Base-by-base conservation (phyloP, 2,329 filamentous ascomycete genomes). In the Diaporthe sp. region DNA sequence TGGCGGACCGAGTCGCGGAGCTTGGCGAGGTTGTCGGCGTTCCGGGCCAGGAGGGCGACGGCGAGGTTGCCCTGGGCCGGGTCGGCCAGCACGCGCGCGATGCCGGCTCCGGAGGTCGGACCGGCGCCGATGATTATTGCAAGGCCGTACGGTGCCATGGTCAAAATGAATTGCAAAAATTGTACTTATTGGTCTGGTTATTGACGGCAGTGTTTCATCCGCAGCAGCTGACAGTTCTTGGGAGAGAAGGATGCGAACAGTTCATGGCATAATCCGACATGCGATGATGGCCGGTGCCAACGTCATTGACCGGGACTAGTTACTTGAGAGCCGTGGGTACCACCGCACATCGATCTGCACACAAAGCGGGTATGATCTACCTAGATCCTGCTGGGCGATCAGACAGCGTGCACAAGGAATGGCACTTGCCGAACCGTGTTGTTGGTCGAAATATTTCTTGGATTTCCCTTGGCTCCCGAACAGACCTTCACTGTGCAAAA, bases 11-110 rank as follows among this genome's bases (percentile, higher is more conserved):
- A 84, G n/a, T 81, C 81, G 62, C 83, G 83, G 17, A 88, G 82
- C 25, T 83, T 84, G 62, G 83, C 79, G 57, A 89, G 83, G 13
- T 84, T 84, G 68, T 88, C 87, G 28, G 83, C 82, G 42, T 86
- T 85, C 6, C 89, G 86, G 10, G 89, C 88, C 59, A 90, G 84
- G 10, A 90, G 83, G 22, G 89, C 89, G 12, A 91, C 86, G 34
- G 89, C 89, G 62, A 90, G 83, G 79, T 91, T 90, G 46, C 89
- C 89, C 42, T 89, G 86, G 0, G 83, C 82, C 1, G 87, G 86
- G 62, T 84, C 81, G 3, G 89, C 87, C 53, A 91, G 86, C 49
- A 90, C 85, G 28, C 88, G 85, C 31, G 88, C 88, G n/a, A 91
- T 91, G 57, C 89, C 89, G 15, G 87, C 86, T 15, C 88, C 88